Evolutionary conservation across 192 early-diverging fungal species (phyloP).

Genomic region (Backusella australiensis): DNA sequence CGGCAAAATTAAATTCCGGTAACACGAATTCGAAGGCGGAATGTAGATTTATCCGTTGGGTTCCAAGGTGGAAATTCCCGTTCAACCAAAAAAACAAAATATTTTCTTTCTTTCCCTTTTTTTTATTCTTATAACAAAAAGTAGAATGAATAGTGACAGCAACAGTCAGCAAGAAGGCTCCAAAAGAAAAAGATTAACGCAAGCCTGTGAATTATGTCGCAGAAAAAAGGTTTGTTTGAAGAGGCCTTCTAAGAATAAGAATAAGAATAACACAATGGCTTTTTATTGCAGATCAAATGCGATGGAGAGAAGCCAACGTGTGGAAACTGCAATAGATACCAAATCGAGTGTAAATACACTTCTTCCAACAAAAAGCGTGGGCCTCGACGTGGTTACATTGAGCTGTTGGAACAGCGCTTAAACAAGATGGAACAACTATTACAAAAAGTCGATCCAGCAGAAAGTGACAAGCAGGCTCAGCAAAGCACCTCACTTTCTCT

Average conservation of each 20-base stretch:
- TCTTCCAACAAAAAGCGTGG: conserved; percentile 88
- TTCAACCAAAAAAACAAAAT: background rate
- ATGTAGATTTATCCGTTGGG: background rate
- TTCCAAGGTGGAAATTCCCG: background rate
- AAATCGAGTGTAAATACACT: conserved; percentile 71
- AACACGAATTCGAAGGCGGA: background rate
- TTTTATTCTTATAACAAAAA: conserved; percentile 9
- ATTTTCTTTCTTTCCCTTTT: background rate
- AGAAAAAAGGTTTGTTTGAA: conserved; percentile 59
- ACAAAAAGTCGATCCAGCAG: conserved; percentile 16
- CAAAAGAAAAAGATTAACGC: conserved; percentile 65
- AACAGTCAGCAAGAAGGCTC: background rate
- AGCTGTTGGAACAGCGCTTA: conserved; percentile 69
- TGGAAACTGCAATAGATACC: conserved; percentile 72
- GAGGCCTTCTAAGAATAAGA: too few relatives aligned
- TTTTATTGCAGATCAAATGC: conserved; percentile 61
- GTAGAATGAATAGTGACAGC: background rate
- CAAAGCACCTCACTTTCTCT: background rate
- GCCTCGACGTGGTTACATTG: conserved; percentile 79
- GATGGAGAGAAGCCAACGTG: conserved; percentile 82
- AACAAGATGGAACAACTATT: conserved; percentile 78
- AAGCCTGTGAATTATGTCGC: conserved; percentile 71
- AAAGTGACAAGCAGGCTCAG: background rate
- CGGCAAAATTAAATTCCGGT: background rate
- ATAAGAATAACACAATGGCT: conserved; percentile 70